phyloP scores from a whole-genome alignment of 2,329 filamentous ascomycete genomes.

The Chaetomiaceae sp. region DNA sequence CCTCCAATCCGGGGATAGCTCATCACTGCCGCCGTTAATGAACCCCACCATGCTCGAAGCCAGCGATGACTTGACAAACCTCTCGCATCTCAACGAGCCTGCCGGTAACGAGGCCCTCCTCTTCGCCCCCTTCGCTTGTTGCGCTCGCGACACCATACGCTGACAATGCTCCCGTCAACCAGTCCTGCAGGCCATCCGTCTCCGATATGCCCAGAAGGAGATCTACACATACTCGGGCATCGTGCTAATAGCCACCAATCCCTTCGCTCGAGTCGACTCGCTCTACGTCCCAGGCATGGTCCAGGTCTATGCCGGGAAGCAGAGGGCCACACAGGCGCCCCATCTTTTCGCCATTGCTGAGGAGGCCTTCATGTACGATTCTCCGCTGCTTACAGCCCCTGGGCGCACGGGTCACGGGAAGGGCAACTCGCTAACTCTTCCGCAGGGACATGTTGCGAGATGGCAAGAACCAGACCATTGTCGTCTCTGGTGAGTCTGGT shows the following conservation, averaged over 20 bases:
- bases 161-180: slow-evolving; percentile 26
- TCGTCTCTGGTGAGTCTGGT: slow-evolving; percentile 98
- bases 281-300: slow-evolving; percentile 99
- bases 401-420: background rate
- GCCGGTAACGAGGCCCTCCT: slow-evolving; percentile 64
- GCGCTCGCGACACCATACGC: background rate
- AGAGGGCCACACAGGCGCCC: slow-evolving; percentile 91
- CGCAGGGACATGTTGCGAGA: slow-evolving; percentile 92
- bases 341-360: slow-evolving; percentile 98
- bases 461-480: slow-evolving; percentile 93
- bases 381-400: background rate
- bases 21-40: slow-evolving; percentile 85
- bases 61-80: slow-evolving; percentile 93
- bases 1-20: slow-evolving; percentile 70
- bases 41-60: slow-evolving; percentile 98
- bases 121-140: background rate
- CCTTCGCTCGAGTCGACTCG: slow-evolving; percentile 94
- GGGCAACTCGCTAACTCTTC: slow-evolving; percentile 33
- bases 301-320: slow-evolving; percentile 97
- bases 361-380: slow-evolving; percentile 82
- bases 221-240: slow-evolving; percentile 99
- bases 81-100: slow-evolving; percentile 97
- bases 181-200: slow-evolving; percentile 96
- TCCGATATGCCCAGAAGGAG: slow-evolving; percentile 96
- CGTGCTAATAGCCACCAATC: slow-evolving; percentile 96